A percentile compares a stretch with the other conserved stretches of the same genome.
phyloP scores from a whole-genome alignment of 106 monocot genomes.

The Platanthera zijinensis region DNA sequence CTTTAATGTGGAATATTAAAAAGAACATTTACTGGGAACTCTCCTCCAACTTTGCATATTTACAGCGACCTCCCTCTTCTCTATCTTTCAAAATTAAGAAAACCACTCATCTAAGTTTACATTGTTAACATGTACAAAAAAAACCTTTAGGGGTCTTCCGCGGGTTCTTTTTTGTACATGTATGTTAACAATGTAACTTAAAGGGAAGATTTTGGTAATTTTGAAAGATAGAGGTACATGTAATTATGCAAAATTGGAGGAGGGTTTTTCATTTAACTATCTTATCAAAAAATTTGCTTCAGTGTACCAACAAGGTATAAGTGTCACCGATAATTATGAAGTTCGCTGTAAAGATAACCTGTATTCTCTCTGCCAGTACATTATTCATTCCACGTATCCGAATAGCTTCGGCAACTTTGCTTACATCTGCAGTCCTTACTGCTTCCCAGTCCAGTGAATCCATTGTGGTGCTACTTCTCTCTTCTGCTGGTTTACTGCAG shows the following conservation, averaged over 20 bases:
- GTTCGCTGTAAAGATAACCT: constrained; percentile 30
- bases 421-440: constrained; percentile 49
- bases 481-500: constrained; percentile 14
- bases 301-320: background rate
- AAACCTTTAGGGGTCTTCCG: no score
- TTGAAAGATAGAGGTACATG: no score
- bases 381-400: constrained; percentile 88
- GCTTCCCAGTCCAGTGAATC: constrained; percentile 83
- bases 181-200: background rate
- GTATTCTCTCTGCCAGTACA: constrained; percentile 72
- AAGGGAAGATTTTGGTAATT: no score
- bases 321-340: background rate
- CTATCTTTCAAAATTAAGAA: background rate
- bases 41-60: no score
- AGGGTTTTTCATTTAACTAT: no score
- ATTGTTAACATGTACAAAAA: background rate
- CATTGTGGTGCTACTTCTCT: constrained; percentile 34
- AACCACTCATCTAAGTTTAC: background rate
- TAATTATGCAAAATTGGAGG: no score
- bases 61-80: no score
- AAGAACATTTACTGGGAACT: no score
- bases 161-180: no score
- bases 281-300: background rate
- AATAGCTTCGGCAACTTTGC: constrained; percentile 53
- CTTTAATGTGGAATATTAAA: no score